A percentile compares a stretch with the other conserved stretches of the same genome.
These are phyloP conservation scores for Poronia punctata DNA, from an alignment of 495 filamentous ascomycete genomes.

Conservation along the genomic window DNA sequence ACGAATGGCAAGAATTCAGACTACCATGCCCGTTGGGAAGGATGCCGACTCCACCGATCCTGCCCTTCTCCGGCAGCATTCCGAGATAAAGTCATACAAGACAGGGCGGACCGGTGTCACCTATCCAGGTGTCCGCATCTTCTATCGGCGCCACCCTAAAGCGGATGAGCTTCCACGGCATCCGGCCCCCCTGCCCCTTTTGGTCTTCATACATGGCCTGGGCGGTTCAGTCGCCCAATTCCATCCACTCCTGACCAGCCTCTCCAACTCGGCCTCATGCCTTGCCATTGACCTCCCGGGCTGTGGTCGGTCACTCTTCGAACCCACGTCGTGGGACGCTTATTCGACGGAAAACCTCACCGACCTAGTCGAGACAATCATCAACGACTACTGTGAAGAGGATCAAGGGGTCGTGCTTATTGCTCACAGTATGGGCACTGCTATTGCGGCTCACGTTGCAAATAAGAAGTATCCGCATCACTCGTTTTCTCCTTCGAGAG, in stretches of 20 bases:
- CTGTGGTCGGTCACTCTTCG: constrained; percentile 72
- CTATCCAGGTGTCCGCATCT: constrained; percentile 75
- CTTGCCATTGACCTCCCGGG: constrained; percentile 87
- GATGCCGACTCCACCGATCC: constrained; percentile 55
- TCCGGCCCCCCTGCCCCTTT: constrained; percentile 66
- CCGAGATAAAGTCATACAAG: constrained; percentile 61
- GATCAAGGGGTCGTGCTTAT: constrained; percentile 73
- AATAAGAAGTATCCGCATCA: constrained; percentile 46
- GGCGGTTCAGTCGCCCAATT: constrained; percentile 89
- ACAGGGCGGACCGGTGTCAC: constrained; percentile 51
- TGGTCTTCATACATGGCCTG: constrained; percentile 89
- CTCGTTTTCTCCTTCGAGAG: constrained; percentile 48
- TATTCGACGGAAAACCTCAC: constrained; percentile 72
- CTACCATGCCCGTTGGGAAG: constrained; percentile 16
- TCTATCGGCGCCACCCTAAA: constrained; percentile 75
- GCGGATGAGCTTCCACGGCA: constrained; percentile 65
- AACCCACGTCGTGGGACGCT: constrained; percentile 63
- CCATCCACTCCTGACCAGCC: constrained; percentile 68
- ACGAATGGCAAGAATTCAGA: constrained; percentile 23
- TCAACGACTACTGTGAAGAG: constrained; percentile 61
- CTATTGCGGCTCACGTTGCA: constrained; percentile 66
- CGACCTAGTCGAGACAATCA: constrained; percentile 64
- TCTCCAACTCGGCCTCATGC: constrained; percentile 80
- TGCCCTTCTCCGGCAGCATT: constrained; percentile 68
- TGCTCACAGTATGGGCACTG: constrained; percentile 84